Evolutionary conservation across 176 grass and related monocot genomes (phyloP).

Genomic region (Zea mays): Zm-B73-REFERENCE-NAM-5.0 NC_050099.1:246688001-246688500

Average conservation of each 20-base stretch:
- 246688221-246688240: slow-evolving; percentile 21
- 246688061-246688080: slow-evolving; percentile 90
- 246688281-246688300: slow-evolving; percentile 87
- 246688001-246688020: slow-evolving; percentile 99
- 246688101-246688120: slow-evolving; percentile 81
- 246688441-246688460: slow-evolving; percentile 80
- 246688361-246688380: slow-evolving; percentile 90
- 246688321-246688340: slow-evolving; percentile 71
- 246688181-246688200: slow-evolving; percentile 27
- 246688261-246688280: slow-evolving; percentile 97
- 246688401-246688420: slow-evolving; percentile 92
- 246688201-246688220: slow-evolving; percentile 18
- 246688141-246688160: slow-evolving; percentile 97
- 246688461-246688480: slow-evolving; percentile 95
- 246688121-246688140: slow-evolving; percentile 95
- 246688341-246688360: slow-evolving; percentile 99
- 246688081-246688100: slow-evolving; percentile 87
- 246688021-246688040: slow-evolving; percentile 89
- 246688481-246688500: slow-evolving; percentile 51
- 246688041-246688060: slow-evolving; percentile 83
- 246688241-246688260: slow-evolving; percentile 84
- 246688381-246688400: slow-evolving; percentile 96
- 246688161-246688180: slow-evolving; percentile 39
- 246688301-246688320: slow-evolving; percentile 87
- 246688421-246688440: slow-evolving; percentile 92